Percentiles rank a stretch among this genome's conserved stretches.
phyloP scores from a whole-genome alignment of 352 stramenopile species.

The Blastocystis hominis region DNA sequence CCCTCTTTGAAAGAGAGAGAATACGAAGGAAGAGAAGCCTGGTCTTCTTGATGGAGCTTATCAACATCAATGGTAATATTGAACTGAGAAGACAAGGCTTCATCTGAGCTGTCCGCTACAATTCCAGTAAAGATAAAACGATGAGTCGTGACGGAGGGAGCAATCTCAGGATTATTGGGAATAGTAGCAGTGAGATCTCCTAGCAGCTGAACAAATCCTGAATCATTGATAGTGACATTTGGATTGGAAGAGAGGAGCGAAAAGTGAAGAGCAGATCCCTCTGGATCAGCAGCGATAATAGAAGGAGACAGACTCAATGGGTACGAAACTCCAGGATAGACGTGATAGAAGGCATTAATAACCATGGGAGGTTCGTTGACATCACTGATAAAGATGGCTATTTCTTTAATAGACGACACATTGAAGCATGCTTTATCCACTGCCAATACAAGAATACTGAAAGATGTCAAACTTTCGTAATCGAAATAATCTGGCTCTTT shows the following conservation, averaged over 20 bases:
- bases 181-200: not conserved
- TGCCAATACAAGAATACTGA: not conserved
- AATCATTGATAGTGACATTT: not conserved
- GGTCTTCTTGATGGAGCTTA: not conserved
- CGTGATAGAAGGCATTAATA: not conserved
- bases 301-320: not conserved
- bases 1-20: not conserved
- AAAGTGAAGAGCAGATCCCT: not conserved
- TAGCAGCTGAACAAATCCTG: not conserved
- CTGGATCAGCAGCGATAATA: not conserved
- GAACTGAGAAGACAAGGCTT: not conserved
- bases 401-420: not conserved
- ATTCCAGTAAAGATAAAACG: not conserved
- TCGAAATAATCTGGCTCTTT: not conserved
- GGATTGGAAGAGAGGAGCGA: not conserved
- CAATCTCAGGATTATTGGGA: not conserved
- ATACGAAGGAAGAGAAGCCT: not conserved
- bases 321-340: not conserved
- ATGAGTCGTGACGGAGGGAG: not conserved
- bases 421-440: constrained; percentile 6
- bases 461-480: not conserved
- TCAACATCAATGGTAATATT: not conserved
- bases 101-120: not conserved
- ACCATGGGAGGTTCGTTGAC: not conserved
- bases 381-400: not conserved